A percentile compares a stretch with the other conserved stretches of the same genome.
Conservation (phyloP, 192 early-diverging fungal species). For the Chytriomyces sp. region DNA sequence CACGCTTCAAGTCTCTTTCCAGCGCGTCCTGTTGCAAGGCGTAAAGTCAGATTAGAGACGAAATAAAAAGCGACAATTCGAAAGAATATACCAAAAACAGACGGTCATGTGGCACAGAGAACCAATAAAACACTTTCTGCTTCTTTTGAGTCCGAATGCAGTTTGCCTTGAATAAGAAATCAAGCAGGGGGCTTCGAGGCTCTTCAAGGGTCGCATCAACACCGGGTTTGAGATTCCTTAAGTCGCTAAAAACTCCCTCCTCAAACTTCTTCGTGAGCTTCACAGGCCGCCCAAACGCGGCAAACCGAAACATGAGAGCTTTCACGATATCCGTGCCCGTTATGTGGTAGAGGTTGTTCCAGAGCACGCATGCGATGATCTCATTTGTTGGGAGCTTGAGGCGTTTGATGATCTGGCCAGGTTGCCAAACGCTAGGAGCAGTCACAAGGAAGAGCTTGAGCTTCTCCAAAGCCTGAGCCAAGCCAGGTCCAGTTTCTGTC, state of each 20-base stretch:
- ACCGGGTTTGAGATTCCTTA: constrained; percentile 93
- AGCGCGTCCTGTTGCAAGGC: constrained; percentile 77
- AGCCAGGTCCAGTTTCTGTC: background rate
- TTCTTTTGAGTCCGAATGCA: constrained; percentile 99
- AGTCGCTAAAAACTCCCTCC: constrained; percentile 95
- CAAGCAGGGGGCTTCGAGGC: constrained; percentile 89
- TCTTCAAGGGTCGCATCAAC: constrained; percentile 92
- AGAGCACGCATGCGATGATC: constrained; percentile 86
- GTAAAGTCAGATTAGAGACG: constrained; percentile 7
- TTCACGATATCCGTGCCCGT: constrained; percentile 97
- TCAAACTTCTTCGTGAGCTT: constrained; percentile 90
- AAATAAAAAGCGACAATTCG: background rate
- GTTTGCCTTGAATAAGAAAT: constrained; percentile 91
- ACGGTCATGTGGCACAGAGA: constrained; percentile 92
- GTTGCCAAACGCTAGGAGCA: constrained; percentile 67
- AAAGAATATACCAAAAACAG: constrained; percentile 70
- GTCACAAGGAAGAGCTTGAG: constrained; percentile 54
- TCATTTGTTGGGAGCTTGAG: constrained; percentile 82
- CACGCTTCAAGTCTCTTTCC: constrained; percentile 94
- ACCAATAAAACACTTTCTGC: constrained; percentile 99
- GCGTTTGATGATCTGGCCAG: constrained; percentile 56
- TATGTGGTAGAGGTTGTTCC: constrained; percentile 91
- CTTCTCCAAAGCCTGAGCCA: constrained; percentile 19
- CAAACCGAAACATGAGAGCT: constrained; percentile 86
- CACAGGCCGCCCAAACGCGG: constrained; percentile 85